Conservation (phyloP, 768 basidiomycete genomes). For the Tricholoma flavovirens region DNA sequence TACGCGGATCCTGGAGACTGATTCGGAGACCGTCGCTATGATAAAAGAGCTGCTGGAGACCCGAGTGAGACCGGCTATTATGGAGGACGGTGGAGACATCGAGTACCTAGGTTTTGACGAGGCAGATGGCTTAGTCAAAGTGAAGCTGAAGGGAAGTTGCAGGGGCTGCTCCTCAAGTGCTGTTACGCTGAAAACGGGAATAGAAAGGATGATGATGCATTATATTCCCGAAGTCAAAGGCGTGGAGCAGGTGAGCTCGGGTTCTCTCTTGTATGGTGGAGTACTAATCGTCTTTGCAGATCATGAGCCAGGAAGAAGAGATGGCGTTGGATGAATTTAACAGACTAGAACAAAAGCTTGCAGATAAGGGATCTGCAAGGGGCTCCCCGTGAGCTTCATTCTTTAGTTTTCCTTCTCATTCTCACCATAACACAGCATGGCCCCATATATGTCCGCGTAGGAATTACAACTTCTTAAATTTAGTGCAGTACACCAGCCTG, state of each 20-base stretch:
- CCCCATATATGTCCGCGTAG: constrained; percentile 76
- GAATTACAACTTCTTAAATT: neutral
- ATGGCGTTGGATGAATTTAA: constrained; percentile 84
- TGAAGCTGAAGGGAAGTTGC: constrained; percentile 96
- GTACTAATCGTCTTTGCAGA: constrained; percentile 36
- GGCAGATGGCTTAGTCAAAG: constrained; percentile 67
- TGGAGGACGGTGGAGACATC: constrained; percentile 98
- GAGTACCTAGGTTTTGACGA: constrained; percentile 92
- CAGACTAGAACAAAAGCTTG: constrained; percentile 75
- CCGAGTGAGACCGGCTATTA: constrained; percentile 90
- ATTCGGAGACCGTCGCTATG: constrained; percentile 97
- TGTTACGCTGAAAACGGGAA: constrained; percentile 93
- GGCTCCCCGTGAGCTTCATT: constrained; percentile 37
- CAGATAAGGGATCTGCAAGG: constrained; percentile 36
- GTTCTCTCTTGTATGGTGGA: neutral
- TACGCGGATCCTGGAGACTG: constrained; percentile 87
- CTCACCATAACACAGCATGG: constrained; percentile 49
- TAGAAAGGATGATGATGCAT: constrained; percentile 99
- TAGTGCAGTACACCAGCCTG: too few relatives aligned
- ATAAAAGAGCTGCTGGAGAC: constrained; percentile 97
- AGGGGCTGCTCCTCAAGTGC: constrained; percentile 91
- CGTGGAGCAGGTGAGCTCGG: constrained; percentile 67
- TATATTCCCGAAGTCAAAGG: constrained; percentile 96
- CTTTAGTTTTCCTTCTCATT: neutral
- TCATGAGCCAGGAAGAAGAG: constrained; percentile 85